Conservation (phyloP, 352 stramenopile genomes). For the Phytophthora agathidicida region DNA sequence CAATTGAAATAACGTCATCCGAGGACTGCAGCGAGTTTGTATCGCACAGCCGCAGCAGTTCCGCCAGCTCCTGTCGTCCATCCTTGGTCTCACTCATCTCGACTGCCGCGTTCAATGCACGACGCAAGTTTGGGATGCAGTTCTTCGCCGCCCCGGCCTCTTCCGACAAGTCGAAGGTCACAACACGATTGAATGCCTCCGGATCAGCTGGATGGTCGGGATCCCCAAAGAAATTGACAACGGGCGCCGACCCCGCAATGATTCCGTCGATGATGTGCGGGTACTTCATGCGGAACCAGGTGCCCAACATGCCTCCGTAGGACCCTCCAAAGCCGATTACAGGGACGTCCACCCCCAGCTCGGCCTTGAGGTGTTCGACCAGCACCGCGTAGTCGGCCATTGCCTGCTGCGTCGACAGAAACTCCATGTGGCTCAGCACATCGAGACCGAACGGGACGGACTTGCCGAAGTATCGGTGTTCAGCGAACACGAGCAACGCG, state of each 20-base stretch:
- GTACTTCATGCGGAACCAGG: constrained; percentile 83
- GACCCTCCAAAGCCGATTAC: constrained; percentile 79
- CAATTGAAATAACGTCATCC: constrained; percentile 26
- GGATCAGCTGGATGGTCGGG: constrained; percentile 43
- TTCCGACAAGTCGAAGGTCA: constrained; percentile 50
- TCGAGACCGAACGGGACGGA: constrained; percentile 63
- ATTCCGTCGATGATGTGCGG: constrained; percentile 72
- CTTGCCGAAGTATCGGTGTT: constrained; percentile 83
- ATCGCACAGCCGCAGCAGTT: constrained; percentile 40
- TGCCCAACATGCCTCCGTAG: constrained; percentile 78
- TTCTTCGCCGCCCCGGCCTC: constrained; percentile 35
- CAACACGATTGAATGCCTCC: constrained; percentile 47
- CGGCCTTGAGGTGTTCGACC: constrained; percentile 48
- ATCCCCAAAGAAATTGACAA: constrained; percentile 62
- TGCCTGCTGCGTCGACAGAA: constrained; percentile 83
- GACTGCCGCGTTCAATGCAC: constrained; percentile 16
- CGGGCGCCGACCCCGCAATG: constrained; percentile 66
- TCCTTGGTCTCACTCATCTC: constrained; percentile 18
- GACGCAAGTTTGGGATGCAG: constrained; percentile 45
- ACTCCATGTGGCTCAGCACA: constrained; percentile 67
- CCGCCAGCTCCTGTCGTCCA: constrained; percentile 31
- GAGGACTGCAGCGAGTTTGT: constrained; percentile 20
- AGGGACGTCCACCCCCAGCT: constrained; percentile 46
- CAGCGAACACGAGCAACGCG: constrained; percentile 73
- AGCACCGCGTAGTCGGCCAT: constrained; percentile 78